These are phyloP conservation scores for Pseudisothecium myosuroides DNA, from an alignment of 225 moss, liverwort and hornwort species.

Conservation along the genomic window DNA sequence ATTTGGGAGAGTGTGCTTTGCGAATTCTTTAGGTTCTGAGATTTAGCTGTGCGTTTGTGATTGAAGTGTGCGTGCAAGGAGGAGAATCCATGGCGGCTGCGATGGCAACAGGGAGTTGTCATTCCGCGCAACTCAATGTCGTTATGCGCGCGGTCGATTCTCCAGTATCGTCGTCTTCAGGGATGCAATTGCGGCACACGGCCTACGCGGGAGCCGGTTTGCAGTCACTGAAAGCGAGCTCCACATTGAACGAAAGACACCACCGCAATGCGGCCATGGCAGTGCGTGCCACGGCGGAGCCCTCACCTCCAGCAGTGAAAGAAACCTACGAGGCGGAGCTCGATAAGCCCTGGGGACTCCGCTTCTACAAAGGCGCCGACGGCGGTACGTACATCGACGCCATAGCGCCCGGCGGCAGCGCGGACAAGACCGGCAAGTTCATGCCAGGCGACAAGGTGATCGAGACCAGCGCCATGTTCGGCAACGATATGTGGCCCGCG, in stretches of 20 bases:
- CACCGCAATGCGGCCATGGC: conserved; percentile 7
- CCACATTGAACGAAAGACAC: neutral
- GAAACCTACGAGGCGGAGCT: conserved; percentile 85
- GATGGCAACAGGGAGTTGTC: conserved; percentile 29
- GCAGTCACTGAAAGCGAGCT: conserved; percentile 1
- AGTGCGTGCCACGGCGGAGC: conserved; percentile 53
- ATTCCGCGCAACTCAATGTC: conserved; percentile 8
- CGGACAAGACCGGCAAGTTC: conserved; percentile 41
- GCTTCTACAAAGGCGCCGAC: conserved; percentile 84
- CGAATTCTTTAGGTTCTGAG: neutral
- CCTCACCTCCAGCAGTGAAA: conserved; percentile 39
- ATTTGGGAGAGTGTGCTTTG: neutral
- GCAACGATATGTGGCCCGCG: conserved; percentile 88
- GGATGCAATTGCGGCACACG: conserved; percentile 26
- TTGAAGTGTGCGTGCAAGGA: conserved; percentile 8
- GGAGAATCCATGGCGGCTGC: conserved; percentile 23
- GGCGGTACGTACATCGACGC: conserved; percentile 87
- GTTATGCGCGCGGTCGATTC: conserved; percentile 20
- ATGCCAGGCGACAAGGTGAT: conserved; percentile 72
- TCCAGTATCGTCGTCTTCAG: conserved; percentile 9
- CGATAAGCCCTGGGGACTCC: conserved; percentile 83
- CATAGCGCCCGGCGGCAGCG: conserved; percentile 64
- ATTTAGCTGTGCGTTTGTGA: neutral
- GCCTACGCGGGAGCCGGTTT: conserved; percentile 5
- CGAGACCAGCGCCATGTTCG: conserved; percentile 95